A percentile compares a stretch with the other conserved stretches of the same genome.
Evolutionary conservation across 1,284 basidiomycete genomes (phyloP).

Genomic region (Boletellus sp.): DNA sequence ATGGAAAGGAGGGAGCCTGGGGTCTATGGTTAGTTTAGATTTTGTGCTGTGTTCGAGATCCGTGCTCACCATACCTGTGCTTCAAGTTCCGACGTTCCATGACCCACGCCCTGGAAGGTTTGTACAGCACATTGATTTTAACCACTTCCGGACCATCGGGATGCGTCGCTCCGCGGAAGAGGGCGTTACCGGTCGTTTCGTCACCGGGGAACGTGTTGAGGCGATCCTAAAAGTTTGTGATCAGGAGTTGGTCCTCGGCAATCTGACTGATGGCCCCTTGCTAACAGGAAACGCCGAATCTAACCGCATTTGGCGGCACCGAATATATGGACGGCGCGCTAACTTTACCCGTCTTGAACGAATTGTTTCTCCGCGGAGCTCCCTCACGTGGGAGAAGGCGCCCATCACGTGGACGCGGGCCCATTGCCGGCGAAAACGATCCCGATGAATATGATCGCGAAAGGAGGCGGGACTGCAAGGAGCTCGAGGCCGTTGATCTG

Average conservation of each 20-base stretch:
- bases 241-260: conserved; percentile 3
- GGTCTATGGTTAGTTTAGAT: conserved; percentile 50
- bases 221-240: conserved; percentile 71
- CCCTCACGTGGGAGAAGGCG: conserved; percentile 65
- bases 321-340: conserved; percentile 95
- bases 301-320: conserved; percentile 83
- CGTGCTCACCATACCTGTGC: conserved; percentile 5
- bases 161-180: conserved; percentile 91
- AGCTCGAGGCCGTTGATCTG: conserved; percentile 87
- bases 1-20: conserved; percentile 60
- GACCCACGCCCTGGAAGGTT: conserved; percentile 75
- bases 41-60: not conserved
- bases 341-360: conserved; percentile 75
- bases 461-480: conserved; percentile 70
- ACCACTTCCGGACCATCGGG: conserved; percentile 91
- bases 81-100: conserved; percentile 63
- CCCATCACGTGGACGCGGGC: conserved; percentile 61
- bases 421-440: conserved; percentile 47
- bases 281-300: conserved; percentile 76
- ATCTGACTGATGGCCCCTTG: conserved; percentile 11
- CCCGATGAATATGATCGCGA: conserved; percentile 69
- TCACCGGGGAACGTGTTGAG: conserved; percentile 84
- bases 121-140: conserved; percentile 82
- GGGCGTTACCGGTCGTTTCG: conserved; percentile 85
- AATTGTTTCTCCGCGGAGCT: conserved; percentile 80